These are phyloP conservation scores for Paraconiothyrium brasiliense DNA, from an alignment of 2,329 filamentous ascomycete species.

Conservation along the genomic window DNA sequence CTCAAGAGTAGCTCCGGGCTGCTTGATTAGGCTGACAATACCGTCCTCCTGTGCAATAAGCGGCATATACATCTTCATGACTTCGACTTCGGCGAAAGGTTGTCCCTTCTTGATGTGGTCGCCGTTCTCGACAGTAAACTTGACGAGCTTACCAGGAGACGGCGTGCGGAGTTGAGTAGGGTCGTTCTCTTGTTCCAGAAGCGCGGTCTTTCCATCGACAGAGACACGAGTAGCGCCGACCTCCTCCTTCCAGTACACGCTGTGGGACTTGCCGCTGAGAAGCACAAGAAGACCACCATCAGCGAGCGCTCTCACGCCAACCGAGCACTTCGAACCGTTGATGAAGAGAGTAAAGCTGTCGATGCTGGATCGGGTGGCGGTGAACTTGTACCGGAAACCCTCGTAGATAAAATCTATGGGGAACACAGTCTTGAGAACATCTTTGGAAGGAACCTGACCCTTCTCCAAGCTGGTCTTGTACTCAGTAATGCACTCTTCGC, in stretches of 20 bases:
- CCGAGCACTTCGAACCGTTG: constrained; percentile 95
- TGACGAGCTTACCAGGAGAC: constrained; percentile 96
- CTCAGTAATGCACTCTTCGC: constrained; percentile 85
- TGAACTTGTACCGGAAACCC: constrained; percentile 96
- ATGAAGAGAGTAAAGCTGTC: constrained; percentile 99
- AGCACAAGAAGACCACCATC: constrained; percentile 94
- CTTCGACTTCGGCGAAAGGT: constrained; percentile 95
- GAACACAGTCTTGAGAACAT: constrained; percentile 97
- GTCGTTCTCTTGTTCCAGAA: constrained; percentile 98
- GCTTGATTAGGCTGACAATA: constrained; percentile 97
- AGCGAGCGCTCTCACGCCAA: constrained; percentile 90
- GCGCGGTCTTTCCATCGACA: constrained; percentile 96
- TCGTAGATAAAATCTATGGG: constrained; percentile 99
- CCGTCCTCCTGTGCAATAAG: constrained; percentile 93
- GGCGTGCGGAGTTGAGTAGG: constrained; percentile 95
- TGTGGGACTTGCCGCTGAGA: constrained; percentile 92
- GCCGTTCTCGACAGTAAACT: constrained; percentile 95
- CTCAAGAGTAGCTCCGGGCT: constrained; percentile 96
- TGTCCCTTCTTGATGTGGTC: constrained; percentile 92
- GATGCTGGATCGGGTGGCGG: constrained; percentile 86
- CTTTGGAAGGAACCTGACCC: constrained; percentile 96
- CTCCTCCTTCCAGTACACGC: constrained; percentile 99
- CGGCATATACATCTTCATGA: constrained; percentile 99
- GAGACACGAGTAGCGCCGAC: constrained; percentile 94
- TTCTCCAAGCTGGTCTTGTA: constrained; percentile 92